These are phyloP conservation scores for Monosporascus sp. DNA, from an alignment of 2,329 filamentous ascomycete species.

Conservation along the genomic window DNA sequence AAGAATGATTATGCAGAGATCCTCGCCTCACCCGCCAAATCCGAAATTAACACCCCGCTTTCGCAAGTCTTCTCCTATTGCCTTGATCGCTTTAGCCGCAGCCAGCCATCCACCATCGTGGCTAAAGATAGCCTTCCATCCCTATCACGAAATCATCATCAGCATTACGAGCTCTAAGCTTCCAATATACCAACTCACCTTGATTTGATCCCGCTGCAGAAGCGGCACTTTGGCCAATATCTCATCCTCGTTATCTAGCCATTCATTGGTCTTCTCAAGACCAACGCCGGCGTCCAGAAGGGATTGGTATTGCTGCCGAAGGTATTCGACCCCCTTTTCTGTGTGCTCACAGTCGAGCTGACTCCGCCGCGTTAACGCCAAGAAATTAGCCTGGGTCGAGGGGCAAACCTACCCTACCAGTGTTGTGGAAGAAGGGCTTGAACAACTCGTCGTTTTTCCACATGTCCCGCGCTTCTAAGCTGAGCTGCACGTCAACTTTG, in stretches of 20 bases:
- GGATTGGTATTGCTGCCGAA: slow-evolving; percentile 29
- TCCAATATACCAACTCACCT: slow-evolving; percentile 17
- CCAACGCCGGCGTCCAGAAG: slow-evolving; percentile 22
- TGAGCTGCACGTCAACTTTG: slow-evolving; percentile 25
- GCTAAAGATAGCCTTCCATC: slow-evolving; percentile 40
- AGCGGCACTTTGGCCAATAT: slow-evolving; percentile 35
- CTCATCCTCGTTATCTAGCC: slow-evolving; percentile 38
- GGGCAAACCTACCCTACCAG: slow-evolving; percentile 31
- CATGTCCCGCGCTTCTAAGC: slow-evolving; percentile 28
- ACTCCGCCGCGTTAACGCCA: neutral
- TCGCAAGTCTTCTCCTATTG: slow-evolving; percentile 34
- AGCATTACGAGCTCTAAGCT: neutral
- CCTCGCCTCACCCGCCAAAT: slow-evolving; percentile 27
- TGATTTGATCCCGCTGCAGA: slow-evolving; percentile 32
- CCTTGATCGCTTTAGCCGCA: slow-evolving; percentile 40
- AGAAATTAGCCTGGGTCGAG: slow-evolving; percentile 8
- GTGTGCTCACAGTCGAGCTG: slow-evolving; percentile 30
- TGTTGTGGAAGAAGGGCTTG: slow-evolving; percentile 37
- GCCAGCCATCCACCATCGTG: slow-evolving; percentile 41
- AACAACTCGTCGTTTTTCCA: slow-evolving; percentile 40
- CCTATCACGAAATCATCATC: slow-evolving; percentile 16
- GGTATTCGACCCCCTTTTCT: slow-evolving; percentile 24
- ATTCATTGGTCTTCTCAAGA: slow-evolving; percentile 33
- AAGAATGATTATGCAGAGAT: neutral
- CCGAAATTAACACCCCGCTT: slow-evolving; percentile 34